Evolutionary conservation across 305 asterid species (phyloP), one percentile per base, ranked within the genome.

Genomic region (Solanum hybrid): DNA sequence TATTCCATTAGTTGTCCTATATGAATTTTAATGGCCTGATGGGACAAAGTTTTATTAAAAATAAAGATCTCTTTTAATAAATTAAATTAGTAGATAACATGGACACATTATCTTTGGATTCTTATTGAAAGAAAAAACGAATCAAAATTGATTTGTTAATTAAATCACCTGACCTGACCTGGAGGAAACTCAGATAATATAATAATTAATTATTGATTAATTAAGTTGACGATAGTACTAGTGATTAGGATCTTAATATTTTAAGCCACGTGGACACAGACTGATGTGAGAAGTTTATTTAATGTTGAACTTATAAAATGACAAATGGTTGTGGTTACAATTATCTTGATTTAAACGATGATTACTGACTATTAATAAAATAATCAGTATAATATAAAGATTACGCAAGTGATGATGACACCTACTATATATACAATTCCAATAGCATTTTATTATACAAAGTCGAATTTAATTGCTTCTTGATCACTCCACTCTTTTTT

Each of bases 231-330:
- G 6, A 83, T 5, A 18, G 87, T 42, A 46, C 42, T 81, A 71
- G 67, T 64, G 28, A 31, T 40, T 33, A 71, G 79, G 81, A 42
- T 82, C 71, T 88, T 40, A 71, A 74, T 37, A 40, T 74, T 74
- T 88, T 29, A 77, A 35, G 86, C 80, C 84, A 71, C 26, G 69
- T 88, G 35, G 90, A 88, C 78, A 75, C 7, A 85, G 42, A 77
- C 37, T 77, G 40, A 78, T 76, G 88, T 36, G 31, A 12, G 31
- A 12, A 76, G 73, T 39, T 89, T 77, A 80, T 13, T 26, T 42
- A 83, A 67, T 8, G 18, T 82, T 82, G 69, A 40, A 40, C n/a
- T 40, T 83, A 42, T 42, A 42, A 83, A 83, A 42, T 83, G 87
- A 28, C 28, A 83, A 82, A 82, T 82, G 5, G 87, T 42, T 16